Evolutionary conservation across 768 basidiomycete species (phyloP), one percentile per base, ranked within the genome.

Genomic region (Lentinula raphanica): DNA sequence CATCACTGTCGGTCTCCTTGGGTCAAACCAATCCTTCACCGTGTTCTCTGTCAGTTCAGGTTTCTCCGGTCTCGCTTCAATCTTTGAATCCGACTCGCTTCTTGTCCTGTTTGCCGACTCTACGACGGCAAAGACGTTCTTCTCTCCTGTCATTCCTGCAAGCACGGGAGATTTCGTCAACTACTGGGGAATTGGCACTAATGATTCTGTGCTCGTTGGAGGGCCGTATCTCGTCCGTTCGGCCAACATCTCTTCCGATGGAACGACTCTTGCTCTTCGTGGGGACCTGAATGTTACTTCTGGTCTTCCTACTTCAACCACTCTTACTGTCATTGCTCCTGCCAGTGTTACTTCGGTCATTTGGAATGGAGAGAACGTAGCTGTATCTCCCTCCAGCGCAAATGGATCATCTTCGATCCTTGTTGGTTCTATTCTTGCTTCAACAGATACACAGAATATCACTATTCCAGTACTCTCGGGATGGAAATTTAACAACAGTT

Each of bases 401-500:
- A 63, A 72, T 1, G 54, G 65, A 3, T 60, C 77, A 13, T 45
- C 45, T 6, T 27, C 45, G 1, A 35, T 57, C 46, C 35, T 45
- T 19, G 21, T n/a, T 36, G 56, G 35, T n/a, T 29, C 45, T 12
- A 38, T 57, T 25, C 31, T 46, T 17, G 17, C 31, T 32, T 35
- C 55, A 17, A 27, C 27, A 5, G 28, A 27, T 21, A 21, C 56
- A n/a, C 27, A 57, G 19, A 48, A 25, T 5, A 25, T 57, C n/a
- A 48, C 5, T 12, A 35, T 57, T 13, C 56, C 56, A 9, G 46
- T 35, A 7, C 56, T 57, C 0, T 51, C 71, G 2, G 74, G 76
- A n/a, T 94, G 92, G 92, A 87, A 76, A 68, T 93, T 83, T 67
- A 77, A 77, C 57, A 81, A 92, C 64, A 87, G 85, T 65, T 70